Base-by-base conservation (phyloP, 805 yeast genomes). In the Cyberlindnera mrakii region DNA sequence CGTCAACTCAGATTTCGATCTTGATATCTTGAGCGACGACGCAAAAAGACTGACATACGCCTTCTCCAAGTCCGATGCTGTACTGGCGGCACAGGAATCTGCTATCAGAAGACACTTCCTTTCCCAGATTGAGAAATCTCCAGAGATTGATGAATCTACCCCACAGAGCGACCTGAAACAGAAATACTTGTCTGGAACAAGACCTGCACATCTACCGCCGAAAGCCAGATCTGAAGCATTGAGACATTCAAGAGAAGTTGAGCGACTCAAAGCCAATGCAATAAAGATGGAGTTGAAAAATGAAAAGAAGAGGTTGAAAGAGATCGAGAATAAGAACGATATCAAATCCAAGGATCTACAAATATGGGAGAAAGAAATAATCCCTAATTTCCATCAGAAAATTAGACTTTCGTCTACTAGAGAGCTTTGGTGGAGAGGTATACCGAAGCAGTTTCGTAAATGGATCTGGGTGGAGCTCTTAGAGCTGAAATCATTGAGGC, bases 131-230 rank as follows among this genome's bases (percentile, higher is more conserved):
- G 35, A 33, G 19, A n/a, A 17, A 17, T n/a, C 17, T 9, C 11
- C 27, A 23, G 27, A 23, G 27, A 30, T 30, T 18, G 29, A 30
- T 9, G 29, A 30, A 19, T 9, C 19, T 19, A 15, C 11, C 9
- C 57, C 59, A 25, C 17, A 30, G 10, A 47, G 52, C 34, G 43
- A 41, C 11, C n/a, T 39, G 16, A 51, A 52, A 35, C 29, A 44
- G 35, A 49, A 55, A 10, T 54, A 63, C 42, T 48, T 69, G 13
- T 60, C 82, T 0, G 65, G 67, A 19, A 80, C 89, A 0, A 63
- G 91, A 42, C 89, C 85, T 20, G 61, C 71, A 1, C 74, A 78
- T 66, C 61, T 83, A 32, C 90, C 91, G 0, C 86, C 88, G 35
- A 83, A 83, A 57, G 61, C 74, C 20, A 56, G 62, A 15, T 59